Evolutionary conservation across 495 filamentous ascomycete genomes (phyloP).

Genomic region (Penicillium lagena): DNA sequence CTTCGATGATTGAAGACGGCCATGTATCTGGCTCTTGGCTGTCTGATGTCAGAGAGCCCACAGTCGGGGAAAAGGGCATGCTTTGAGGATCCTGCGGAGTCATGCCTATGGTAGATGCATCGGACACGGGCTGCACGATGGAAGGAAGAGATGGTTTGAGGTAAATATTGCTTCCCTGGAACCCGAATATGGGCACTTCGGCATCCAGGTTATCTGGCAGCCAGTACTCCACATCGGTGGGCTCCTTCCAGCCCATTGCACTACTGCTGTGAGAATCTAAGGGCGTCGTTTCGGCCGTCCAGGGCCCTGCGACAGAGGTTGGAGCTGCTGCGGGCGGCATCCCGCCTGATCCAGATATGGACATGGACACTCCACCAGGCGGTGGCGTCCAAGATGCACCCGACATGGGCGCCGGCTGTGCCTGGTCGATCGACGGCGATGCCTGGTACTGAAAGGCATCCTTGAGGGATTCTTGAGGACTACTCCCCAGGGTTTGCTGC

Average conservation of each 20-base stretch:
- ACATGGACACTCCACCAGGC: constrained; percentile 14
- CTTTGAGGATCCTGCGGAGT: constrained; percentile 11
- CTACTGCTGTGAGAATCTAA: constrained; percentile 17
- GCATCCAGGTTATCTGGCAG: constrained; percentile 31
- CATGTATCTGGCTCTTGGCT: constrained; percentile 18
- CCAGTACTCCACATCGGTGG: constrained; percentile 33
- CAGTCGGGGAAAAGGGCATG: constrained; percentile 16
- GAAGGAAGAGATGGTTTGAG: constrained; percentile 34
- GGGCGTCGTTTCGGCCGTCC: constrained; percentile 16
- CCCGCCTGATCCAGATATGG: constrained; percentile 12
- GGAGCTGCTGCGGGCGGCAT: constrained; percentile 14
- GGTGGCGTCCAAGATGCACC: constrained; percentile 15
- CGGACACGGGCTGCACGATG: constrained; percentile 25
- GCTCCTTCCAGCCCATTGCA: constrained; percentile 25
- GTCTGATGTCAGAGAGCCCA: constrained; percentile 12
- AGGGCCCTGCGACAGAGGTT: constrained; percentile 12
- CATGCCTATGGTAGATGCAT: constrained; percentile 14
- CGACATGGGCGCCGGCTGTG: constrained; percentile 12
- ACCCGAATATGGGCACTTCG: constrained; percentile 32
- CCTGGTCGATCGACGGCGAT: constrained; percentile 12
- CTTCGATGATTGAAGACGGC: constrained; percentile 33
- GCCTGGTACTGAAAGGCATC: constrained; percentile 16
- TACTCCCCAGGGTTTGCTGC: constrained; percentile 24
- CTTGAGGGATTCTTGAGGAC: constrained; percentile 6
- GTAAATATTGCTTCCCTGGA: constrained; percentile 33